These are phyloP conservation scores for Paramecium sexaurelia DNA, from an alignment of 73 alveolate genomes.

Conservation along the genomic window DNA sequence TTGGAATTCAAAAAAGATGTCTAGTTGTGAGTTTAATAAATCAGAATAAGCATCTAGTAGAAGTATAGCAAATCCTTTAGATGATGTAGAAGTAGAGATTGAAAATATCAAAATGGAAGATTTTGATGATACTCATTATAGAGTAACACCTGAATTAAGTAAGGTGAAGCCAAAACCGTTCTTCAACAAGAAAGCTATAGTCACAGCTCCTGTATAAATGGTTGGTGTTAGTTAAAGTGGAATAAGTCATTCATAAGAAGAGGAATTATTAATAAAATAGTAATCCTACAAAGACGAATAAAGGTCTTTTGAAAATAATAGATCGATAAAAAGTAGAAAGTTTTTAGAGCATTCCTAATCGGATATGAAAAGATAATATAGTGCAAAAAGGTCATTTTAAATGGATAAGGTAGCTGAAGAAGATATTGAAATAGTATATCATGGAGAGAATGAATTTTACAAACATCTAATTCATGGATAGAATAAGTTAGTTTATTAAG, in stretches of 20 bases:
- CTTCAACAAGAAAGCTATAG: background rate
- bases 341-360: background rate
- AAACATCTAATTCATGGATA: background rate
- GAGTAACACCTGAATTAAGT: conserved; percentile 8
- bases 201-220: background rate
- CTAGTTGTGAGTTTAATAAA: background rate
- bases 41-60: background rate
- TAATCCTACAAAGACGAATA: background rate
- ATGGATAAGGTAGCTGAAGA: background rate
- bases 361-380: background rate
- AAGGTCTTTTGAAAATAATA: background rate
- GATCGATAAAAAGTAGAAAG: background rate
- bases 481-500: background rate
- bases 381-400: background rate
- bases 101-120: conserved; percentile 24
- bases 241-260: background rate
- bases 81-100: background rate
- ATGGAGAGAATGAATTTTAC: conserved; percentile 10
- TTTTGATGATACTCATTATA: conserved; percentile 52
- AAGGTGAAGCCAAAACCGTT: conserved; percentile 35
- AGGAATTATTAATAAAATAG: background rate
- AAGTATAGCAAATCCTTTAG: conserved; percentile 19
- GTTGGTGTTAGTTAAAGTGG: background rate
- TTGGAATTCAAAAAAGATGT: background rate
- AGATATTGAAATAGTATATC: background rate